phyloP scores from a whole-genome alignment of 2,329 filamentous ascomycete species.

The Diaporthe citriasiana region DNA sequence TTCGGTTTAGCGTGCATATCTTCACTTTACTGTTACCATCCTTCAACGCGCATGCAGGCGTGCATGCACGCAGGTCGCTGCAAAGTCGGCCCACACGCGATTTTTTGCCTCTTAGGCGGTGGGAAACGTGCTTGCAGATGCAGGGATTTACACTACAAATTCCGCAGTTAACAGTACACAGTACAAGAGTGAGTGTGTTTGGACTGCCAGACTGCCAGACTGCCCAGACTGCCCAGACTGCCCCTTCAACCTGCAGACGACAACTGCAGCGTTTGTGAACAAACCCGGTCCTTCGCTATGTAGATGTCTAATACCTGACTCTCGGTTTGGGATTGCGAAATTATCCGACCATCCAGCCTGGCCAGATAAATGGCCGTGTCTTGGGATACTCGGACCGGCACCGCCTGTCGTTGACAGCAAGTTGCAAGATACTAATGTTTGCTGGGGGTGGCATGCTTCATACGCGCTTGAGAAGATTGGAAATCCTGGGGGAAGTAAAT shows the following conservation, averaged over 20 bases:
- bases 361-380: neutral
- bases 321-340: neutral
- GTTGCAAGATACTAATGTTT: neutral
- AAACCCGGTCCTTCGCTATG: neutral
- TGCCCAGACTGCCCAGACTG: neutral
- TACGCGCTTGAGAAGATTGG: constrained; percentile 9
- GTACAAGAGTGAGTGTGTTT: neutral
- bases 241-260: constrained; percentile 25
- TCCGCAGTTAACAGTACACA: neutral
- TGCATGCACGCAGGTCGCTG: neutral
- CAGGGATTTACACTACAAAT: neutral
- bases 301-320: neutral
- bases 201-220: neutral
- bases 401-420: neutral
- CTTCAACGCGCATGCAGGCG: constrained; percentile 15
- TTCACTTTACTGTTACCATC: constrained; percentile 12
- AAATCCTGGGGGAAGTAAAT: constrained; percentile 3
- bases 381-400: neutral
- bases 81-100: neutral
- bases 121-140: neutral
- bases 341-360: neutral
- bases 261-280: constrained; percentile 8
- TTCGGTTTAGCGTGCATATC: constrained; percentile 19
- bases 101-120: constrained; percentile 33
- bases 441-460: constrained; percentile 25